Percentiles rank a stretch among this genome's conserved stretches.
Evolutionary conservation across 139 green algal species (phyloP).

Genomic region (Zygnema cylindricum): DNA sequence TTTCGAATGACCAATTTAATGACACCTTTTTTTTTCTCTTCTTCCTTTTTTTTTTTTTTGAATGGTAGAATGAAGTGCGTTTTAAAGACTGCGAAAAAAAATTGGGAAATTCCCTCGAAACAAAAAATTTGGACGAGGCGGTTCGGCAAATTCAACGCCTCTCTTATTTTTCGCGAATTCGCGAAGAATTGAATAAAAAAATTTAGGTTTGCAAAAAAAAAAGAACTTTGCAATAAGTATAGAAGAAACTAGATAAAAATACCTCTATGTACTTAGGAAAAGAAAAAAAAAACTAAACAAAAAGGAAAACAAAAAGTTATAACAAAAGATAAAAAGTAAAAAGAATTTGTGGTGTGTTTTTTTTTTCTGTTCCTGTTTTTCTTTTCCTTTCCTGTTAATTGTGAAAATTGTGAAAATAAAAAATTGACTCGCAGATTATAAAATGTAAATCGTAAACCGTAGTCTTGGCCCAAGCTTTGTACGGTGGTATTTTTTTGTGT

Average conservation of each 20-base stretch:
- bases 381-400: no score
- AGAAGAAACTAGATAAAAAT: neutral
- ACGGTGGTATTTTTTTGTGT: no score
- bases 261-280: no score
- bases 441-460: no score
- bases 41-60: neutral
- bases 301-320: no score
- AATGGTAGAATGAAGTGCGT: neutral
- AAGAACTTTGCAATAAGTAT: neutral
- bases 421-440: no score
- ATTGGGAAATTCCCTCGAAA: neutral
- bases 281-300: no score
- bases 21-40: neutral
- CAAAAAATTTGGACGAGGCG: neutral
- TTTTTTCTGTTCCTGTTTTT: neutral
- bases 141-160: neutral
- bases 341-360: neutral
- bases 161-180: slow-evolving; percentile 13
- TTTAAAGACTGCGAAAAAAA: neutral
- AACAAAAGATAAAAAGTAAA: no score
- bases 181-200: neutral
- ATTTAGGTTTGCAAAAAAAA: neutral
- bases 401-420: no score
- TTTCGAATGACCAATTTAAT: slow-evolving; percentile 12
- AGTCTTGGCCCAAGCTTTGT: no score